phyloP scores from a whole-genome alignment of 768 basidiomycete genomes.

The Podaxis sp. region DNA sequence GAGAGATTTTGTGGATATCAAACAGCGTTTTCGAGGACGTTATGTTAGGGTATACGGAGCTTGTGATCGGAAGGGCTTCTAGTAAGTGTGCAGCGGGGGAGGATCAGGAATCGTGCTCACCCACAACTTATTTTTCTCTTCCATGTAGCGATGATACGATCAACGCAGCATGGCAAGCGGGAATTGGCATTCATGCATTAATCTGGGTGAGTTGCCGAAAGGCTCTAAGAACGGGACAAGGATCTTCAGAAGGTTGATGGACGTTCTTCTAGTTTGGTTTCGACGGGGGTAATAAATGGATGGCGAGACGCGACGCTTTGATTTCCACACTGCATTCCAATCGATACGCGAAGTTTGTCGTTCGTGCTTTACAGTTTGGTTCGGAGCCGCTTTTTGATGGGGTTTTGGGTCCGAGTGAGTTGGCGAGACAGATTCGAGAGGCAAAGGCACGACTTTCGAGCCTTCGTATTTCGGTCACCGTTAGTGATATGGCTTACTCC shows the following conservation, averaged over 20 bases:
- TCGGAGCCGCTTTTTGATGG: constrained; percentile 67
- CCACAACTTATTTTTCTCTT: constrained; percentile 1
- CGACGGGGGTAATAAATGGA: constrained; percentile 49
- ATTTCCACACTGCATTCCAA: constrained; percentile 56
- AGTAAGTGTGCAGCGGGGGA: constrained; percentile 30
- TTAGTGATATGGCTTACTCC: constrained; percentile 64
- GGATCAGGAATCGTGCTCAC: not conserved
- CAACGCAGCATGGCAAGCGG: constrained; percentile 65
- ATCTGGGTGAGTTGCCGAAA: constrained; percentile 57
- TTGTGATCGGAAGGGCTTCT: constrained; percentile 47
- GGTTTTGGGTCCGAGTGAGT: constrained; percentile 46
- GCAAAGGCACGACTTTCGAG: constrained; percentile 49
- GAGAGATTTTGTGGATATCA: constrained; percentile 61
- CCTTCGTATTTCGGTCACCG: constrained; percentile 66
- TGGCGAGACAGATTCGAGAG: constrained; percentile 49
- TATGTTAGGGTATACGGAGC: constrained; percentile 62
- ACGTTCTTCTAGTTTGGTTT: constrained; percentile 43
- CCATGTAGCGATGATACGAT: constrained; percentile 51
- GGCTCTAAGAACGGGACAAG: not conserved
- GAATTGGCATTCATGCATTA: constrained; percentile 71
- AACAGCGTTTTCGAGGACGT: constrained; percentile 55
- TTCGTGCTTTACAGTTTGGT: constrained; percentile 67
- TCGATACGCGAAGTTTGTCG: constrained; percentile 62
- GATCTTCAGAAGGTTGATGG: not conserved
- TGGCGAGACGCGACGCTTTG: constrained; percentile 50